phyloP scores from a whole-genome alignment of 495 filamentous ascomycete species.

The Penicillium maclennaniae region DNA sequence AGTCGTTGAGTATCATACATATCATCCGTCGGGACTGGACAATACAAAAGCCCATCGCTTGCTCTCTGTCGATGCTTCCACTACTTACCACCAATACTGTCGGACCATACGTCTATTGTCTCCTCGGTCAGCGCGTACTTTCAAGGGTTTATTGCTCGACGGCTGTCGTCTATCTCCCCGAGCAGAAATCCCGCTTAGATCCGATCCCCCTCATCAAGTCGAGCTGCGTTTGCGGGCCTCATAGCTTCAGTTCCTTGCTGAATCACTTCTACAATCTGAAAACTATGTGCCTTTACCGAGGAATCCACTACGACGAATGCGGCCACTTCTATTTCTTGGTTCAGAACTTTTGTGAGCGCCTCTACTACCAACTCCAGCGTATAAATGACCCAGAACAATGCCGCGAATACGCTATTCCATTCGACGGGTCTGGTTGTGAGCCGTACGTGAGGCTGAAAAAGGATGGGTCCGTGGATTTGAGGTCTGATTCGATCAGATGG shows the following conservation, averaged over 20 bases:
- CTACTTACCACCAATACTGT: too few relatives aligned
- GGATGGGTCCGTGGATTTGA: not conserved
- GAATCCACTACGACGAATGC: constrained; percentile 15
- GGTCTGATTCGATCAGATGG: constrained; percentile 30
- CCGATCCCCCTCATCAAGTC: too few relatives aligned
- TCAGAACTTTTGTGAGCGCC: constrained; percentile 17
- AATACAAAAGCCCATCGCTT: too few relatives aligned
- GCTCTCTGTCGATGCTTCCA: too few relatives aligned
- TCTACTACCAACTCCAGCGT: constrained; percentile 13
- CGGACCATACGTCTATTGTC: too few relatives aligned
- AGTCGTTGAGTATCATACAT: too few relatives aligned
- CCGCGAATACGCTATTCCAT: constrained; percentile 1
- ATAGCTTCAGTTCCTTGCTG: not conserved
- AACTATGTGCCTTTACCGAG: constrained; percentile 22
- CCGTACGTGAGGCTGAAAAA: not conserved
- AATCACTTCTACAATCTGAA: not conserved
- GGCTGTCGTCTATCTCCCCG: too few relatives aligned
- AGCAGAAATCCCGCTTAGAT: too few relatives aligned
- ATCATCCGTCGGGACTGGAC: too few relatives aligned
- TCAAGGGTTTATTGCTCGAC: too few relatives aligned
- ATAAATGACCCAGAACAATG: constrained; percentile 11
- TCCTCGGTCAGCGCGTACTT: too few relatives aligned
- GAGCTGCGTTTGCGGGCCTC: not conserved
- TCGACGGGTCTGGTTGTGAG: constrained; percentile 11
- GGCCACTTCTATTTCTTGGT: constrained; percentile 23